A percentile compares a stretch with the other conserved stretches of the same genome.
Conservation (phyloP, 2,329 filamentous ascomycete genomes). For the Xylariales sp. region DNA sequence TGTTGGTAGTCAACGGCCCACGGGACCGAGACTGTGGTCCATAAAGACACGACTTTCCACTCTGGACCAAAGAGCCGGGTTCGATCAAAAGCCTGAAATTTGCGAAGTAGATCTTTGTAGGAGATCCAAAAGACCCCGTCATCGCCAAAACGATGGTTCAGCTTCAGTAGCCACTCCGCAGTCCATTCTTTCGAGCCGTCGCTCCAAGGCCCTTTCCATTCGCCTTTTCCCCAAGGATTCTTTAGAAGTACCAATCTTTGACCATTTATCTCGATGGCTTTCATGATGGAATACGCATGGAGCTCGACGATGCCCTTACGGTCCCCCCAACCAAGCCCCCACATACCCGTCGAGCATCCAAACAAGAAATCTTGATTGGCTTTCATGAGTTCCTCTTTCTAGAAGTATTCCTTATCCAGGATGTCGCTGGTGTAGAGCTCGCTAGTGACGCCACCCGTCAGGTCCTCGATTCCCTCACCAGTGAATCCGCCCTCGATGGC, state of each 20-base stretch:
- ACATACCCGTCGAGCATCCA: constrained; percentile 49
- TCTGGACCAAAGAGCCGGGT: constrained; percentile 53
- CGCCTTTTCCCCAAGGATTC: constrained; percentile 78
- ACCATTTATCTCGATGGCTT: constrained; percentile 54
- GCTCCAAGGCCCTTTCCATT: constrained; percentile 79
- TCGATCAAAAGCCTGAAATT: constrained; percentile 54
- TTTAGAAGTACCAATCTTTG: constrained; percentile 60
- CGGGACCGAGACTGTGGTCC: constrained; percentile 49
- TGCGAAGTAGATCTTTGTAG: constrained; percentile 54
- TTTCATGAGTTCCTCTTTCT: constrained; percentile 71
- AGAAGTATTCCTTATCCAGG: constrained; percentile 72
- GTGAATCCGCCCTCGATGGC: constrained; percentile 66
- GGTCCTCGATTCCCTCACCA: constrained; percentile 55
- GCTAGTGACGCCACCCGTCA: constrained; percentile 62
- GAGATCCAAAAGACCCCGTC: constrained; percentile 65
- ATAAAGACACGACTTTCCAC: constrained; percentile 44
- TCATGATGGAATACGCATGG: constrained; percentile 59
- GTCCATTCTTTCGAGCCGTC: constrained; percentile 86
- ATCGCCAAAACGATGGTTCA: constrained; percentile 71
- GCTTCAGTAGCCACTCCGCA: constrained; percentile 67
- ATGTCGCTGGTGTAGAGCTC: constrained; percentile 65
- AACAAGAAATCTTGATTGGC: constrained; percentile 77
- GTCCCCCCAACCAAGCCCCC: constrained; percentile 40
- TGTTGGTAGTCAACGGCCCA: constrained; percentile 54
- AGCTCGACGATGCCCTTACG: constrained; percentile 53